Evolutionary conservation across 2,329 filamentous ascomycete species (phyloP), one percentile per base, ranked within the genome.

Genomic region (Nemania serpens): DNA sequence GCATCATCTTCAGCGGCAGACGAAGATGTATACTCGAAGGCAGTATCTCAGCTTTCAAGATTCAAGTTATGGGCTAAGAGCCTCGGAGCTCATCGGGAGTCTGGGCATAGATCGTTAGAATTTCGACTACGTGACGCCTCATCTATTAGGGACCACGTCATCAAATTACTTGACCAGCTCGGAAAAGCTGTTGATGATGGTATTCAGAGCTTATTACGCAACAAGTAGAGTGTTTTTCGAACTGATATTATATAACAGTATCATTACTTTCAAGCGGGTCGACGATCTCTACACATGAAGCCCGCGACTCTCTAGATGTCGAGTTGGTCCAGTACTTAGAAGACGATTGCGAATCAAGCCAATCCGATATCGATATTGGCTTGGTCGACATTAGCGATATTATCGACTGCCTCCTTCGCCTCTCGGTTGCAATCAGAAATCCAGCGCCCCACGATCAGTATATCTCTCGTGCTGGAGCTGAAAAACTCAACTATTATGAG

Each of bases 41-140:
- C 17, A 5, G 10, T 15, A 41, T 54, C 34, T n/a, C 56, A 59
- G n/a, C 43, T 59, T 9, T 42, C 49, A 3, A 53, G 56, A 37
- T 54, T 59, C 34, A 59, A 59, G 25, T 36, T 59, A 54, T 59
- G 56, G 56, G 56, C 36, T 13, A 36, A 50, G 13, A 49, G 36
- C 17, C 15, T 59, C 15, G 56, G 50, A 15, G 56, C 56, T 3
- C 43, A 59, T 25, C 49, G 36, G 3, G 3, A n/a, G 7, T 42
- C 50, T 17, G 50, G 56, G 2, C 33, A 11, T 39, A 41, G 43
- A 17, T 59, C 56, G 20, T 43, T 59, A 11, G 56, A 54, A 1
- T 34, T 54, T 10, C 33, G 42, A 6, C 42, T 59, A 11, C 50
- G 56, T 15, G 56, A 59, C 29, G 34, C 56, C 9, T 48, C 56